phyloP scores from a whole-genome alignment of 208 protist species.

The Leishmania tarentolae region DNA sequence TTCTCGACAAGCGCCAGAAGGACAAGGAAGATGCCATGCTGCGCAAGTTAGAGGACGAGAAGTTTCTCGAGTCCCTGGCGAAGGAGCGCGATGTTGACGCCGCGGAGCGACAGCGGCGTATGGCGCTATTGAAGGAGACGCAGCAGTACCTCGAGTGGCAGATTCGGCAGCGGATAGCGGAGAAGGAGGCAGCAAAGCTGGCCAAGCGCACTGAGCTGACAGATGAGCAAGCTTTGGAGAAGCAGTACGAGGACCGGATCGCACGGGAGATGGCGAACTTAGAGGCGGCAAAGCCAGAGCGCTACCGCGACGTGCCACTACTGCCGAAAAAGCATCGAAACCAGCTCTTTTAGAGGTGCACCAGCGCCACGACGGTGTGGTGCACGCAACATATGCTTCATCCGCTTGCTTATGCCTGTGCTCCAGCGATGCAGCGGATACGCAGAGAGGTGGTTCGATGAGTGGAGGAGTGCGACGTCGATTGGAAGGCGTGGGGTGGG shows the following conservation, averaged over 20 bases:
- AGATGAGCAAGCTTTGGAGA: constrained; percentile 59
- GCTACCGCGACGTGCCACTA: constrained; percentile 76
- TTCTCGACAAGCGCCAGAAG: constrained; percentile 67
- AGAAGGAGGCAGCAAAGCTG: constrained; percentile 45
- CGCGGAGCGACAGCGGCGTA: constrained; percentile 47
- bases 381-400: background rate
- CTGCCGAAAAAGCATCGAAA: constrained; percentile 46
- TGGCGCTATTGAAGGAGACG: constrained; percentile 54
- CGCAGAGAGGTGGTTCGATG: background rate
- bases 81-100: constrained; percentile 45
- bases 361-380: background rate
- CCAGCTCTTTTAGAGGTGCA: constrained; percentile 34
- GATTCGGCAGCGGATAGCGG: constrained; percentile 48
- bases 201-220: constrained; percentile 53
- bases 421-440: background rate
- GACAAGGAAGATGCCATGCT: constrained; percentile 39
- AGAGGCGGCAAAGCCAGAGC: constrained; percentile 73
- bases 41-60: constrained; percentile 48
- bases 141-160: constrained; percentile 76
- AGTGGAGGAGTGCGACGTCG: background rate
- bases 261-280: constrained; percentile 73
- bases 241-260: constrained; percentile 64
- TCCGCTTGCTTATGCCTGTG: background rate
- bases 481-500: background rate
- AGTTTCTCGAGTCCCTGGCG: constrained; percentile 45